Conservation (phyloP, 768 basidiomycete genomes). For the Boletus insuetus region DNA sequence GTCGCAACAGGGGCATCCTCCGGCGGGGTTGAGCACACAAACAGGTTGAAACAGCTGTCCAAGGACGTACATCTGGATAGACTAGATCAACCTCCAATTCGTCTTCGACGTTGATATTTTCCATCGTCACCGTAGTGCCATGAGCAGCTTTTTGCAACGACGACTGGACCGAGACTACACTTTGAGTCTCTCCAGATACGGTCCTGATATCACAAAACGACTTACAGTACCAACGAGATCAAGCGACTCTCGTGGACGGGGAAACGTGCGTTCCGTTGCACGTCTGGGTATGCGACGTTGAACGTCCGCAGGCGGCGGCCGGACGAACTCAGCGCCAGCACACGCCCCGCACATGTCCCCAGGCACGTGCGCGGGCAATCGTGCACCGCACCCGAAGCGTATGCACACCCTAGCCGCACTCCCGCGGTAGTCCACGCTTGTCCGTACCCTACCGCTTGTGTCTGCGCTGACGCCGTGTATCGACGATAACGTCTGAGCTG, state of each 20-base stretch:
- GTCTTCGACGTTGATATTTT: neutral
- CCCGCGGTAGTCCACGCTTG: no score
- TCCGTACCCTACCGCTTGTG: no score
- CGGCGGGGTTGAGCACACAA: neutral
- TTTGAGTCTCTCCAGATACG: neutral
- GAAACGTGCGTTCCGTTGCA: neutral
- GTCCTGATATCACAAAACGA: neutral
- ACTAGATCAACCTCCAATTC: constrained; percentile 14
- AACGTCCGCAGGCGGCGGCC: neutral
- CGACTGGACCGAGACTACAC: neutral
- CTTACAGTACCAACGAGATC: neutral
- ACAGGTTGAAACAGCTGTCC: no score
- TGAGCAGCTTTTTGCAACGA: neutral
- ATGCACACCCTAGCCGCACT: constrained; percentile 2
- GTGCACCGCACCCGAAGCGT: constrained; percentile 20
- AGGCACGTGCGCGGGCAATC: neutral
- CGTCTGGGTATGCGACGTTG: neutral
- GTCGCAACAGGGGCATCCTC: constrained; percentile 1
- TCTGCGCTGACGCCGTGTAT: no score
- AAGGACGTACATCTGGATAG: constrained; percentile 24
- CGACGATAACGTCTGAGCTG: no score
- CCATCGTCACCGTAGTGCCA: neutral
- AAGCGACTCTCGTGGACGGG: neutral
- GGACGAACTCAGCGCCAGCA: constrained; percentile 3
- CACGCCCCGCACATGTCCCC: constrained; percentile 16